Evolutionary conservation across 768 basidiomycete genomes (phyloP).

Genomic region (Pulveroboletus sp.): DNA sequence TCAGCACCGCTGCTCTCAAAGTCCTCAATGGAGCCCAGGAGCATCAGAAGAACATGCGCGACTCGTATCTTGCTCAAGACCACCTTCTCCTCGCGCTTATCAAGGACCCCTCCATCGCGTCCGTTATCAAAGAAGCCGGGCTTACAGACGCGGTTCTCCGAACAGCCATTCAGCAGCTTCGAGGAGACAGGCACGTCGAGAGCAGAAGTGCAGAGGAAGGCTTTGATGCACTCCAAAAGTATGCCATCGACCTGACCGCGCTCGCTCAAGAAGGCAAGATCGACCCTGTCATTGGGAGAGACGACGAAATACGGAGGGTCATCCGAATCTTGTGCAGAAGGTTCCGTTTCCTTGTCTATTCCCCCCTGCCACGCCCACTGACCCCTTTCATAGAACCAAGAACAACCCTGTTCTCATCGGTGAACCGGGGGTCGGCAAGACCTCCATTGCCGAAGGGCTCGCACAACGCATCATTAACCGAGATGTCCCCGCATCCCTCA

Average conservation of each 20-base stretch:
- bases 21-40: slow-evolving; percentile 73
- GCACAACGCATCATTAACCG: slow-evolving; percentile 94
- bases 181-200: slow-evolving; percentile 84
- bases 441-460: slow-evolving; percentile 90
- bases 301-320: slow-evolving; percentile 85
- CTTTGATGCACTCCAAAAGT: slow-evolving; percentile 89
- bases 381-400: slow-evolving; percentile 63
- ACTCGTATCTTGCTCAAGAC: slow-evolving; percentile 90
- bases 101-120: slow-evolving; percentile 63
- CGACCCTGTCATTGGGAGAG: slow-evolving; percentile 92
- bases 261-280: slow-evolving; percentile 90
- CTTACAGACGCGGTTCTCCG: slow-evolving; percentile 70
- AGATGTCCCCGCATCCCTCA: slow-evolving; percentile 75
- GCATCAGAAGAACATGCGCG: slow-evolving; percentile 80
- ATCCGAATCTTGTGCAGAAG: slow-evolving; percentile 81
- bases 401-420: slow-evolving; percentile 98
- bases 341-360: slow-evolving; percentile 27
- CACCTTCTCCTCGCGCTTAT: slow-evolving; percentile 84
- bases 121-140: slow-evolving; percentile 69
- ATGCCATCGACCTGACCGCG: slow-evolving; percentile 80
- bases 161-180: slow-evolving; percentile 71
- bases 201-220: slow-evolving; percentile 84
- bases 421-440: slow-evolving; percentile 94
- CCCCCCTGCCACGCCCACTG: not conserved
- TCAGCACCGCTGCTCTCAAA: slow-evolving; percentile 54